phyloP scores from a whole-genome alignment of 192 early-diverging fungal species.

The Backusella parvicylindrica region DNA sequence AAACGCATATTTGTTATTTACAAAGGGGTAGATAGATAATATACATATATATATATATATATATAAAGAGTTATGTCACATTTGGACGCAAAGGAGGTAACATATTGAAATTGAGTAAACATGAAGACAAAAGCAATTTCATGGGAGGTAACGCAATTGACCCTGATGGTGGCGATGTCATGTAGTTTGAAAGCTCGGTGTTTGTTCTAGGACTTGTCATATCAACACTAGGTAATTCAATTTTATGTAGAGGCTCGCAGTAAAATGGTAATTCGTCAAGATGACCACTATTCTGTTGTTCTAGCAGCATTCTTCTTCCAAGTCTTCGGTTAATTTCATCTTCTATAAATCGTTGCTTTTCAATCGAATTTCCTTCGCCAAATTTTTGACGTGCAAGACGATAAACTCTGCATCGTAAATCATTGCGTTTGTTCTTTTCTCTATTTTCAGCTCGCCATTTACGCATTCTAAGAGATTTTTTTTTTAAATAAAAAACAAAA shows the following conservation, averaged over 20 bases:
- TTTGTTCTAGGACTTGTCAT: background rate
- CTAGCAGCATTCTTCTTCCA: slow-evolving; percentile 8
- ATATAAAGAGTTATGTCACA: background rate
- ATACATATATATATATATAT: background rate
- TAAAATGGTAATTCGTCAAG: slow-evolving; percentile 3
- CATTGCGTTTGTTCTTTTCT: slow-evolving; percentile 57
- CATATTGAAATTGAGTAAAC: background rate
- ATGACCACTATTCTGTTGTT: background rate
- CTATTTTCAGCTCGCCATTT: slow-evolving; percentile 44
- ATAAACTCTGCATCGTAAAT: slow-evolving; percentile 68
- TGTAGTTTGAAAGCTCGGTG: background rate
- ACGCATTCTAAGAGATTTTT: slow-evolving; percentile 33
- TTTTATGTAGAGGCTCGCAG: slow-evolving; percentile 1
- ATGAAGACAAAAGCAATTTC: background rate
- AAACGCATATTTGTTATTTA: background rate
- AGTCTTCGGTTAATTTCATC: slow-evolving; percentile 51
- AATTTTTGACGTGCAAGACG: slow-evolving; percentile 55
- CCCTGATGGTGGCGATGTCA: background rate
- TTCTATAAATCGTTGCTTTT: slow-evolving; percentile 58
- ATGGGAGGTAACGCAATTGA: background rate
- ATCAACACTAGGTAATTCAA: slow-evolving; percentile 3
- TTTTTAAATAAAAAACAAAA: background rate
- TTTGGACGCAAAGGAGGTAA: background rate
- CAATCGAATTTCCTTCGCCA: slow-evolving; percentile 53
- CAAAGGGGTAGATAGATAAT: background rate